phyloP scores from a whole-genome alignment of 2,329 filamentous ascomycete species.

The Colletotrichum gloeosporioides region DNA sequence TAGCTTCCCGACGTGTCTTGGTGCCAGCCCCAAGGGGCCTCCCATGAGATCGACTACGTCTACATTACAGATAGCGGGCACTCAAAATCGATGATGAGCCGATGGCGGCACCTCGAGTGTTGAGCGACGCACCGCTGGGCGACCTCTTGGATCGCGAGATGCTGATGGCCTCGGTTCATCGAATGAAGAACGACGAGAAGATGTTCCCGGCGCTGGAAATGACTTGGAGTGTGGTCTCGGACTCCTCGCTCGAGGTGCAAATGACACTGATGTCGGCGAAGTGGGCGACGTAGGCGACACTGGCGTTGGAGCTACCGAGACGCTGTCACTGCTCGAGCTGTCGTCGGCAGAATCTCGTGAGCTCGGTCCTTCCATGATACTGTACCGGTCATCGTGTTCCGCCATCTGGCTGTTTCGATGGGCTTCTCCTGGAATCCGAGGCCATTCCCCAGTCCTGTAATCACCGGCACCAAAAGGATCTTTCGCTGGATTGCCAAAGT shows the following conservation, averaged over 20 bases:
- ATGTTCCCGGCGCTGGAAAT: not conserved
- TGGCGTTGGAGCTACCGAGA: not conserved
- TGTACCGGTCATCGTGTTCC: slow-evolving; percentile 45
- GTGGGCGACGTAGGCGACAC: not conserved
- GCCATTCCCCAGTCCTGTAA: slow-evolving; percentile 56
- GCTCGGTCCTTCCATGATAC: slow-evolving; percentile 26
- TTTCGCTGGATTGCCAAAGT: slow-evolving; percentile 51
- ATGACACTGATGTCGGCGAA: not conserved
- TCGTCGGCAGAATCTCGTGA: slow-evolving; percentile 35
- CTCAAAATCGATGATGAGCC: not conserved
- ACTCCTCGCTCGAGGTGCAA: not conserved
- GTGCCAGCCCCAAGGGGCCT: not conserved
- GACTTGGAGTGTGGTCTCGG: not conserved
- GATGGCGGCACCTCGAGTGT: not conserved
- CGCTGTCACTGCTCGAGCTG: slow-evolving; percentile 23
- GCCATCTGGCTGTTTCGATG: slow-evolving; percentile 46
- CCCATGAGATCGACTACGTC: not conserved
- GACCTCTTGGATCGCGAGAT: not conserved
- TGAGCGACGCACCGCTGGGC: not conserved
- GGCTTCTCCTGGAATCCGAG: slow-evolving; percentile 60
- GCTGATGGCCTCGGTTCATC: not conserved
- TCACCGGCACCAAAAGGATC: slow-evolving; percentile 53
- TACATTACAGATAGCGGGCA: not conserved
- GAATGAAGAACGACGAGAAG: not conserved
- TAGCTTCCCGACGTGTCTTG: not conserved